Percentiles rank a stretch among this genome's conserved stretches.
These are phyloP conservation scores for Hygrocybe punicea DNA, from an alignment of 768 basidiomycete genomes.

Conservation along the genomic window DNA sequence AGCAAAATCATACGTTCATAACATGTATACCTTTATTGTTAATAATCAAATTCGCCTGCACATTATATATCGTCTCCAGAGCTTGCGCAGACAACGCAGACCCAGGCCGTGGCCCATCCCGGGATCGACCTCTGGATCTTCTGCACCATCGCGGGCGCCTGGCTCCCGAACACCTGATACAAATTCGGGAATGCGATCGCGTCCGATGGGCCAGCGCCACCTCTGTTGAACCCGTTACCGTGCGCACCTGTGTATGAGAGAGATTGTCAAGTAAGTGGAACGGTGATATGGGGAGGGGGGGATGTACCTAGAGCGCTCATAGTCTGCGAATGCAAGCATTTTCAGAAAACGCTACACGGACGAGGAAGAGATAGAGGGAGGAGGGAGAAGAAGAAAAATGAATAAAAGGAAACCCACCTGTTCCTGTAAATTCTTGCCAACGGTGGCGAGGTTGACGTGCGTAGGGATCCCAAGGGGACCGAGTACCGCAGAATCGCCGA, in stretches of 20 bases:
- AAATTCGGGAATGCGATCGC: slow-evolving; percentile 52
- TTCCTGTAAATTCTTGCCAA: slow-evolving; percentile 58
- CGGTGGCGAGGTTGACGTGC: slow-evolving; percentile 45
- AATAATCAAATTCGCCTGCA: slow-evolving; percentile 48
- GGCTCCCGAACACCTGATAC: slow-evolving; percentile 42
- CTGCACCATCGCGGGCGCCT: slow-evolving; percentile 31
- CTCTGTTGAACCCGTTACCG: slow-evolving; percentile 40
- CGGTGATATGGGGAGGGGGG: not conserved
- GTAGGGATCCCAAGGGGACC: slow-evolving; percentile 45
- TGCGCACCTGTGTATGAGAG: slow-evolving; percentile 25
- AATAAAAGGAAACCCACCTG: slow-evolving; percentile 34
- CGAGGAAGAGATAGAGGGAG: not conserved
- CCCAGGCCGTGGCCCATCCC: slow-evolving; percentile 40
- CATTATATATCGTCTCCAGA: slow-evolving; percentile 40
- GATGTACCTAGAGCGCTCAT: slow-evolving; percentile 34
- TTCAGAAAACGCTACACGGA: not conserved
- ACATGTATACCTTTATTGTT: slow-evolving; percentile 44
- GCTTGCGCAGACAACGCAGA: slow-evolving; percentile 41
- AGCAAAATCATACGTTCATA: too few relatives aligned
- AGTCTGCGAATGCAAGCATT: slow-evolving; percentile 26
- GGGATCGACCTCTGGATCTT: slow-evolving; percentile 39
- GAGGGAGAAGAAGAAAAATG: too few relatives aligned
- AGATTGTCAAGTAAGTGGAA: not conserved
- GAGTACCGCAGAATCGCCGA: slow-evolving; percentile 49
- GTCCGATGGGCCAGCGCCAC: slow-evolving; percentile 45